Percentiles rank a stretch among this genome's conserved stretches.
Conservation (phyloP, 768 basidiomycete genomes). For the Serendipita indica region DNA sequence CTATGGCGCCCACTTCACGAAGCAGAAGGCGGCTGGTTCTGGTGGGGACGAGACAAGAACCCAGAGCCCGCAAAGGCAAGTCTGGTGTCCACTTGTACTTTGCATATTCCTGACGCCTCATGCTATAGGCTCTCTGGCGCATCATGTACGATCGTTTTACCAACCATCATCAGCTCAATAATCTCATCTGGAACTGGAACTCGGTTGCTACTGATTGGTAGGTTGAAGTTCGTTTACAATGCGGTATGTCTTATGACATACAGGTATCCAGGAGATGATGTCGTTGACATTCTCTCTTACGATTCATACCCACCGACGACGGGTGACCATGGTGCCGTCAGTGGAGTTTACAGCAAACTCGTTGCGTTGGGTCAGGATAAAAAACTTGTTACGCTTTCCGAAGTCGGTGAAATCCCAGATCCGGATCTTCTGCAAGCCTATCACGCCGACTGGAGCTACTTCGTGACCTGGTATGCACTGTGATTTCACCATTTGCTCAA, state of each 20-base stretch:
- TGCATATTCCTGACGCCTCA: no score
- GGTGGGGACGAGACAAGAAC: slow-evolving; percentile 12
- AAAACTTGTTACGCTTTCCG: slow-evolving; percentile 11
- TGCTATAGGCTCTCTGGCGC: no score
- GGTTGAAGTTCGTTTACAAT: no score
- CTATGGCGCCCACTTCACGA: slow-evolving; percentile 14
- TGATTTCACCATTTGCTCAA: background rate
- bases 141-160: slow-evolving; percentile 13
- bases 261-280: slow-evolving; percentile 13
- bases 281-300: slow-evolving; percentile 12
- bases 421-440: slow-evolving; percentile 12
- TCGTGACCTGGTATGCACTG: slow-evolving; percentile 10
- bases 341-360: slow-evolving; percentile 3
- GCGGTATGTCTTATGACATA: no score
- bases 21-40: slow-evolving; percentile 13
- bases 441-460: slow-evolving; percentile 13
- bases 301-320: slow-evolving; percentile 12
- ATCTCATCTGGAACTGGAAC: slow-evolving; percentile 14
- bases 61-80: slow-evolving; percentile 11
- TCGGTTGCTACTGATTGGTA: slow-evolving; percentile 11
- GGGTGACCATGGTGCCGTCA: slow-evolving; percentile 13
- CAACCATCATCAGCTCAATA: slow-evolving; percentile 13
- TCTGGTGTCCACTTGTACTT: no score
- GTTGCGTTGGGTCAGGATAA: slow-evolving; percentile 10
- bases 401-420: slow-evolving; percentile 13